Evolutionary conservation across 768 basidiomycete species (phyloP).

Genomic region (Termitomyces titanicus): DNA sequence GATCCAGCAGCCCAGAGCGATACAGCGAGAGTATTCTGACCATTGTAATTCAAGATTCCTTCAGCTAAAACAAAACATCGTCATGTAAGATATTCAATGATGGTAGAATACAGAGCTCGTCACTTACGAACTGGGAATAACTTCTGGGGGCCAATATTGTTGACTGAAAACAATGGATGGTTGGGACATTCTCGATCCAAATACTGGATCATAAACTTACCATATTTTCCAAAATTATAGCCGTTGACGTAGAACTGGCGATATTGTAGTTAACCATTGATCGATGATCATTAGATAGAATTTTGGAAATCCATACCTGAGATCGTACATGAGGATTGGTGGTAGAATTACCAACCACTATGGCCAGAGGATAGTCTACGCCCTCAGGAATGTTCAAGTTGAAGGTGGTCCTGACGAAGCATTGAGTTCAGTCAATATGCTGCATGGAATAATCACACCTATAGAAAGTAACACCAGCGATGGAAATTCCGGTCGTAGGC

Average conservation of each 20-base stretch:
- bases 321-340: conserved; percentile 40
- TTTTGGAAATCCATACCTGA: conserved; percentile 22
- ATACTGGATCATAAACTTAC: too few species aligned
- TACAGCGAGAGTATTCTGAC: conserved; percentile 42
- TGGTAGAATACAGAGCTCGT: neutral
- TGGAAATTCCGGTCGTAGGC: conserved; percentile 37
- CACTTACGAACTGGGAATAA: conserved; percentile 40
- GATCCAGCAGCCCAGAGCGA: conserved; percentile 42
- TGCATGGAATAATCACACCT: conserved; percentile 23
- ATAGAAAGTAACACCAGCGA: conserved; percentile 46
- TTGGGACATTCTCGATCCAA: too few species aligned
- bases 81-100: neutral
- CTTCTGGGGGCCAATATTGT: conserved; percentile 40
- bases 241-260: conserved; percentile 39
- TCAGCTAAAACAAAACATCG: conserved; percentile 32
- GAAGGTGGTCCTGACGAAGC: conserved; percentile 34
- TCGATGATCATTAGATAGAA: too few species aligned
- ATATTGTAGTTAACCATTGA: neutral
- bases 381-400: conserved; percentile 38
- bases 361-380: conserved; percentile 45
- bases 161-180: conserved; percentile 23
- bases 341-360: conserved; percentile 42
- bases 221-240: conserved; percentile 42
- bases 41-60: conserved; percentile 47
- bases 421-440: neutral